phyloP scores from a whole-genome alignment of 208 protist genomes.

The Wallacemonas rigidus region DNA sequence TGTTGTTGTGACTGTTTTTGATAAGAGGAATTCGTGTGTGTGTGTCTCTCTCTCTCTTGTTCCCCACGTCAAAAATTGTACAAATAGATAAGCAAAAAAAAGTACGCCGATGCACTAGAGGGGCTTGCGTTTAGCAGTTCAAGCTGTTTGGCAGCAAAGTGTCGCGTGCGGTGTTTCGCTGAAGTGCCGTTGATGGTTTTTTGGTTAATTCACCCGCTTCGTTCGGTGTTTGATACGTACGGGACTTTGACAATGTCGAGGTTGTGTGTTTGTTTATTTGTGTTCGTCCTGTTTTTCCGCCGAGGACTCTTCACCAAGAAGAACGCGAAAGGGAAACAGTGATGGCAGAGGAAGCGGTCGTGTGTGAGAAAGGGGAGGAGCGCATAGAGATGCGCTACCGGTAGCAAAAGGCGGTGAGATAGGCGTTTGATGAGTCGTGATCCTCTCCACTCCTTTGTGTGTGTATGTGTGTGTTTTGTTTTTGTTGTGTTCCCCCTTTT shows the following conservation, averaged over 20 bases:
- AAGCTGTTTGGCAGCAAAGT: too few species aligned
- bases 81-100: too few species aligned
- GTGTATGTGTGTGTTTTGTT: background rate
- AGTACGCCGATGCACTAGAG: too few species aligned
- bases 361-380: background rate
- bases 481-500: background rate
- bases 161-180: too few species aligned
- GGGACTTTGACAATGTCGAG: background rate
- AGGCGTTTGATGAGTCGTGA: too few species aligned
- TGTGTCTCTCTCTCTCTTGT: background rate
- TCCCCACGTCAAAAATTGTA: background rate
- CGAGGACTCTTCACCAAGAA: background rate
- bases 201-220: too few species aligned
- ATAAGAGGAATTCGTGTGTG: background rate
- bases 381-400: too few species aligned
- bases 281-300: background rate
- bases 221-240: too few species aligned
- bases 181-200: too few species aligned
- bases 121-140: too few species aligned
- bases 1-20: conserved; percentile 17
- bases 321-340: background rate
- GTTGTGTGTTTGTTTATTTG: background rate
- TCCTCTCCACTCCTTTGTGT: background rate
- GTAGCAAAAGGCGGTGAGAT: too few species aligned
- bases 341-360: background rate